These are phyloP conservation scores for Penicillium sp. DNA, from an alignment of 2,329 filamentous ascomycete species.

Conservation along the genomic window DNA sequence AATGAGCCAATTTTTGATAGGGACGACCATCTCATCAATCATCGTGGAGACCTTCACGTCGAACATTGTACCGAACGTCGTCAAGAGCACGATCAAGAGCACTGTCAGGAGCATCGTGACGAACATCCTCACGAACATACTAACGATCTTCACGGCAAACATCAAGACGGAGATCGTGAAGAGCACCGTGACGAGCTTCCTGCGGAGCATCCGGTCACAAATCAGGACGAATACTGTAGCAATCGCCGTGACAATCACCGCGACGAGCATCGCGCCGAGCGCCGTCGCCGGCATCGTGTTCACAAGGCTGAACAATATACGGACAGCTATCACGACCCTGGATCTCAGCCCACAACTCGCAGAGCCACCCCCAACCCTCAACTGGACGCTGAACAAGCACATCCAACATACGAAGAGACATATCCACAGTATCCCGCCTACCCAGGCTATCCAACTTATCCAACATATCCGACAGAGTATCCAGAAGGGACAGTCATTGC, in stretches of 20 bases:
- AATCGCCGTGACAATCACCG: too few relatives aligned
- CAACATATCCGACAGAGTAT: constrained; percentile 4
- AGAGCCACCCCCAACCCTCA: neutral
- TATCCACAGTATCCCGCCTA: constrained; percentile 2
- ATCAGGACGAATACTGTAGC: too few relatives aligned
- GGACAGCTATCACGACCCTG: neutral
- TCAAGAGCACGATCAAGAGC: too few relatives aligned
- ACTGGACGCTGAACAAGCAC: neutral
- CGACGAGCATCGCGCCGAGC: neutral
- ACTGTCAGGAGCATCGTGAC: too few relatives aligned
- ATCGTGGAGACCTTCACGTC: neutral
- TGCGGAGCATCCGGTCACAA: too few relatives aligned
- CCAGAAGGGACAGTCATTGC: constrained; percentile 27
- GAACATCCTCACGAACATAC: neutral
- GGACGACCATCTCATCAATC: constrained; percentile 9
- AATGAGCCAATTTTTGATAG: constrained; percentile 17
- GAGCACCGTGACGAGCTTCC: too few relatives aligned
- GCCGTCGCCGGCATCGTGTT: neutral
- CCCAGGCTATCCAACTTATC: neutral
- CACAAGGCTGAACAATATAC: neutral
- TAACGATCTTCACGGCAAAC: too few relatives aligned
- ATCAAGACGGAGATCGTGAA: too few relatives aligned
- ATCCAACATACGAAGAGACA: constrained; percentile 1
- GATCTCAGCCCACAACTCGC: constrained; percentile 1
- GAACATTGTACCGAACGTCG: neutral